Conservation (phyloP, 1,284 basidiomycete genomes). For the Trametes pubescens region DNA sequence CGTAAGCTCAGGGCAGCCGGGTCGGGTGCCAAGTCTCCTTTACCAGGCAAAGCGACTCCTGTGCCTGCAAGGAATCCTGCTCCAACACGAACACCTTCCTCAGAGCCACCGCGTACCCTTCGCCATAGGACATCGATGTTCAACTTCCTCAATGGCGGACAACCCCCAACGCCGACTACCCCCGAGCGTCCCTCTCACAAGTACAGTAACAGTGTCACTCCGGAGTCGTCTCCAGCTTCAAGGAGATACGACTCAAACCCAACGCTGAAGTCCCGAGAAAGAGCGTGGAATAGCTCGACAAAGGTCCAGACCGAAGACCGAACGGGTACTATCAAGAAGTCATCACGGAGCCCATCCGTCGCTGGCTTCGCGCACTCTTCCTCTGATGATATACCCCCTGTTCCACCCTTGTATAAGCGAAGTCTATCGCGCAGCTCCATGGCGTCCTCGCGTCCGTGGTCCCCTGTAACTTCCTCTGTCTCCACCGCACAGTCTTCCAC, state of each 20-base stretch:
- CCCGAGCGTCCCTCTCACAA: conserved; percentile 70
- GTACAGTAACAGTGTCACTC: conserved; percentile 72
- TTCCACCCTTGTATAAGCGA: conserved; percentile 58
- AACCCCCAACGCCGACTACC: conserved; percentile 56
- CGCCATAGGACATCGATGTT: conserved; percentile 72
- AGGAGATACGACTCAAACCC: conserved; percentile 44
- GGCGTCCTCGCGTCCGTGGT: conserved; percentile 82
- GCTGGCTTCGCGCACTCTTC: conserved; percentile 44
- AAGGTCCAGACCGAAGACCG: conserved; percentile 65
- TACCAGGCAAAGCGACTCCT: conserved; percentile 56
- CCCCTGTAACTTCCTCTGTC: conserved; percentile 74
- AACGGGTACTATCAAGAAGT: conserved; percentile 55
- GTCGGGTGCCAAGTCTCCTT: conserved; percentile 45
- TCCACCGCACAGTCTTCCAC: conserved; percentile 73
- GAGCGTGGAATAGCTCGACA: conserved; percentile 82
- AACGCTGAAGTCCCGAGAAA: conserved; percentile 51
- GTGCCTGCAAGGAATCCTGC: conserved; percentile 50
- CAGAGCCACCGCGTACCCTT: conserved; percentile 59
- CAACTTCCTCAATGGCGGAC: conserved; percentile 49
- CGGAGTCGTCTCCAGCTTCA: conserved; percentile 64
- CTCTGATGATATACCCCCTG: conserved; percentile 53
- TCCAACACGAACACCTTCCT: conserved; percentile 52
- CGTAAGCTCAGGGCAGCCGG: conserved; percentile 61
- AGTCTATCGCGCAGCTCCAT: conserved; percentile 79
- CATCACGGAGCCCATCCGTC: conserved; percentile 46